Percentiles rank a stretch among this genome's conserved stretches.
These are phyloP conservation scores for Catharanthus roseus DNA, from an alignment of 257 asterid genomes.

Conservation along the genomic window DNA sequence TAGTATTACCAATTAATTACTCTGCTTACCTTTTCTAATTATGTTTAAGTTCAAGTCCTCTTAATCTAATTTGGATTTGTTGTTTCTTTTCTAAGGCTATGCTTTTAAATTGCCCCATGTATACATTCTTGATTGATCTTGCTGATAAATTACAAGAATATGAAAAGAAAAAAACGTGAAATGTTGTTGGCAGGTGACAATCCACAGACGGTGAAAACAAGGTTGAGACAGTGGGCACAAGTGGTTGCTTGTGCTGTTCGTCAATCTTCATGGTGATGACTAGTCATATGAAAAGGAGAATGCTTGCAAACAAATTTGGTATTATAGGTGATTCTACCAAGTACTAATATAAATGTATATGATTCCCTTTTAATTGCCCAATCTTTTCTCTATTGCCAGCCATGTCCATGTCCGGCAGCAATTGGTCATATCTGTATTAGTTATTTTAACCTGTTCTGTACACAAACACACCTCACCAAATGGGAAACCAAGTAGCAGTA, in stretches of 20 bases:
- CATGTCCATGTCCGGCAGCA: too few species aligned
- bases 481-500: constrained; percentile 8
- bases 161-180: not conserved
- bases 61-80: too few species aligned
- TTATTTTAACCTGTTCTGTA: too few species aligned
- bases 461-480: constrained; percentile 6
- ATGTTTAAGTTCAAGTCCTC: not conserved
- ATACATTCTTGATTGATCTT: not conserved
- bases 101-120: too few species aligned
- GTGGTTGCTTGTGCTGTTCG: constrained; percentile 73
- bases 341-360: too few species aligned
- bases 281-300: not conserved
- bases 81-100: too few species aligned
- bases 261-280: constrained; percentile 38
- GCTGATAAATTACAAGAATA: not conserved
- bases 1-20: too few species aligned
- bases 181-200: constrained; percentile 41
- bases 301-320: too few species aligned
- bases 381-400: too few species aligned
- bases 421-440: too few species aligned
- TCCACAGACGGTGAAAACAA: constrained; percentile 66
- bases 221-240: constrained; percentile 75
- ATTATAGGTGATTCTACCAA: too few species aligned
- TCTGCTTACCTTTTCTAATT: too few species aligned
- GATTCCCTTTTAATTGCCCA: constrained; percentile 9